These are phyloP conservation scores for Venturia effusa DNA, from an alignment of 2,329 filamentous ascomycete genomes.

Conservation along the genomic window DNA sequence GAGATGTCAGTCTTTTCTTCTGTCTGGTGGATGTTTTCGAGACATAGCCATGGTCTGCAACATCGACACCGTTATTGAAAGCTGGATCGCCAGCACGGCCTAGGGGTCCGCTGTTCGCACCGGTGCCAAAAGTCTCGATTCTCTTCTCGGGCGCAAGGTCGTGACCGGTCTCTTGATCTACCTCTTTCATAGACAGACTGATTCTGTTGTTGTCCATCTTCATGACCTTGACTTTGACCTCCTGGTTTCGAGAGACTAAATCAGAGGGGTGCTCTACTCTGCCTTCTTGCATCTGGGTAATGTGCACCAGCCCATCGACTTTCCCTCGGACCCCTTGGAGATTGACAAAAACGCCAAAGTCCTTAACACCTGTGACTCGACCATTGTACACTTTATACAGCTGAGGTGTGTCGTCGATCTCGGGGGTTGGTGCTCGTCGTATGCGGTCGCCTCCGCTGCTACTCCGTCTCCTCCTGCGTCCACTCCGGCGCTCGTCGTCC, in stretches of 20 bases:
- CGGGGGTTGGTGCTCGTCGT: constrained; percentile 53
- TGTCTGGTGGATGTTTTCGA: constrained; percentile 32
- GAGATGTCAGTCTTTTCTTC: constrained; percentile 90
- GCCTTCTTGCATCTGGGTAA: constrained; percentile 77
- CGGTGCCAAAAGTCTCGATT: constrained; percentile 78
- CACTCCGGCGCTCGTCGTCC: constrained; percentile 13
- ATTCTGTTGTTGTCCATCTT: constrained; percentile 75
- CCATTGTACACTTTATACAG: constrained; percentile 85
- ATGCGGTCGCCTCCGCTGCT: constrained; percentile 42
- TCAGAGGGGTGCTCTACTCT: constrained; percentile 90
- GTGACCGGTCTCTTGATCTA: constrained; percentile 78
- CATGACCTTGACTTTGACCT: constrained; percentile 85
- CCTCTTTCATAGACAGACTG: constrained; percentile 92
- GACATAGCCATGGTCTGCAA: constrained; percentile 51
- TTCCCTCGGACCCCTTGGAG: constrained; percentile 78
- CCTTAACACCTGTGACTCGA: constrained; percentile 81
- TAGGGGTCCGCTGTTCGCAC: constrained; percentile 78
- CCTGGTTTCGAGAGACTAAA: constrained; percentile 66
- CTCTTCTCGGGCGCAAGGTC: constrained; percentile 70
- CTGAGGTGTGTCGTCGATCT: constrained; percentile 72
- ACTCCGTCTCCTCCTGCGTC: constrained; percentile 25
- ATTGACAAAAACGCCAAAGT: constrained; percentile 93
- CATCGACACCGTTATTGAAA: constrained; percentile 43
- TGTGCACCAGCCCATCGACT: constrained; percentile 85
- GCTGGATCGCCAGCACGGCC: constrained; percentile 43